Percentiles rank a stretch among this genome's conserved stretches.
Evolutionary conservation across 1,139 yeast species (phyloP).

Genomic region (Nematodospora anomalae): DNA sequence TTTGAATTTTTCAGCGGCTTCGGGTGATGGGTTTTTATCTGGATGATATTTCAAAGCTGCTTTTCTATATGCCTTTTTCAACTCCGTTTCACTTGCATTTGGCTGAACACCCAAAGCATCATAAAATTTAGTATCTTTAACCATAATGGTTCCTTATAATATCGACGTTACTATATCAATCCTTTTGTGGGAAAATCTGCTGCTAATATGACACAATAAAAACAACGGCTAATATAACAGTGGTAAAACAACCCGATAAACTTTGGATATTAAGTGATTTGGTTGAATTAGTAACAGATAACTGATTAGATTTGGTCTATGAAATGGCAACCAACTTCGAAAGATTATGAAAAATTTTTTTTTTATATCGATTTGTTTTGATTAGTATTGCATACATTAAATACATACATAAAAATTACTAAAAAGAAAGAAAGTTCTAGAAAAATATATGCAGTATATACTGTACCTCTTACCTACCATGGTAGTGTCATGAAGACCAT

Average conservation of each 20-base stretch:
- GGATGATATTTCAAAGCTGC: conserved; percentile 94
- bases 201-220: neutral
- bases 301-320: no score
- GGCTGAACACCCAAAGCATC: conserved; percentile 82
- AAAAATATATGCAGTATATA: neutral
- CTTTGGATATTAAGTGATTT: no score
- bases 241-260: no score
- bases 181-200: neutral
- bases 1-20: conserved; percentile 95
- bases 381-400: no score
- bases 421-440: neutral
- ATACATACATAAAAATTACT: no score
- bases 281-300: no score
- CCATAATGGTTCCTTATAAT: conserved; percentile 51
- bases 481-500: no score
- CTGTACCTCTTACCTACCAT: no score
- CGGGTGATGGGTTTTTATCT: conserved; percentile 75
- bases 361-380: no score
- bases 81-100: conserved; percentile 75
- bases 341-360: no score
- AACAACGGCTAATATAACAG: no score
- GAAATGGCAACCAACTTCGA: no score
- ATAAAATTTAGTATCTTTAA: conserved; percentile 84
- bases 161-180: neutral
- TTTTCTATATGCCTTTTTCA: conserved; percentile 93